A percentile compares a stretch with the other conserved stretches of the same genome.
Conservation (phyloP, 352 stramenopile genomes). For the Pseudoperonospora humuli region DNA sequence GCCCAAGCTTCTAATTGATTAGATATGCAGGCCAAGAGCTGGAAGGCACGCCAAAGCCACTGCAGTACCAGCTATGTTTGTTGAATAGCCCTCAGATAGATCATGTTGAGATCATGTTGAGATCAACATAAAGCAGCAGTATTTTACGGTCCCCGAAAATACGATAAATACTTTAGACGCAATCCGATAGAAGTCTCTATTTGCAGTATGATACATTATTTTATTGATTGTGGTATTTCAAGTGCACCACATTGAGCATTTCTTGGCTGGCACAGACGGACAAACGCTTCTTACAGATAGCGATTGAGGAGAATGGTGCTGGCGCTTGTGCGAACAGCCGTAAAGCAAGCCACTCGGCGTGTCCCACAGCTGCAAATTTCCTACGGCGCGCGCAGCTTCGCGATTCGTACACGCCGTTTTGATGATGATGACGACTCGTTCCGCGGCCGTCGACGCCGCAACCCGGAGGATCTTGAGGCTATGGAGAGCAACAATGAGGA, state of each 20-base stretch:
- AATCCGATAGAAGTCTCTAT: too few species aligned
- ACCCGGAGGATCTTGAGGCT: constrained; percentile 12
- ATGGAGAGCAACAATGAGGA: constrained; percentile 10
- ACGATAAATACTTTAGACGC: too few species aligned
- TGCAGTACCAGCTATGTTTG: too few species aligned
- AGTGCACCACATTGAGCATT: constrained; percentile 12
- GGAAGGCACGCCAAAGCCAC: too few species aligned
- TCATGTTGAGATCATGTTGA: too few species aligned
- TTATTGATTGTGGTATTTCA: neutral
- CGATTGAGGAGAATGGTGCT: constrained; percentile 28
- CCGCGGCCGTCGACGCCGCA: constrained; percentile 16
- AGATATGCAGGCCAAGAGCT: constrained; percentile 29
- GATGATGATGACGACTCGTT: constrained; percentile 24
- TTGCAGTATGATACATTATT: too few species aligned
- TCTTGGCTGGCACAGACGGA: constrained; percentile 21
- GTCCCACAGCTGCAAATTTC: constrained; percentile 9
- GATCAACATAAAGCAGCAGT: too few species aligned
- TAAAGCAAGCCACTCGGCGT: constrained; percentile 21
- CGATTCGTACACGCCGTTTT: constrained; percentile 9
- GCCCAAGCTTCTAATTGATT: constrained; percentile 20
- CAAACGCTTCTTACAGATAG: neutral
- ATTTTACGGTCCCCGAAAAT: too few species aligned
- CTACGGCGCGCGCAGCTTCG: constrained; percentile 6
- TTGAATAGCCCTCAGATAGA: too few species aligned
- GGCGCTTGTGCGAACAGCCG: constrained; percentile 36